Evolutionary conservation across 2,329 filamentous ascomycete genomes (phyloP).

Genomic region (Chaetothyriales sp.): DNA sequence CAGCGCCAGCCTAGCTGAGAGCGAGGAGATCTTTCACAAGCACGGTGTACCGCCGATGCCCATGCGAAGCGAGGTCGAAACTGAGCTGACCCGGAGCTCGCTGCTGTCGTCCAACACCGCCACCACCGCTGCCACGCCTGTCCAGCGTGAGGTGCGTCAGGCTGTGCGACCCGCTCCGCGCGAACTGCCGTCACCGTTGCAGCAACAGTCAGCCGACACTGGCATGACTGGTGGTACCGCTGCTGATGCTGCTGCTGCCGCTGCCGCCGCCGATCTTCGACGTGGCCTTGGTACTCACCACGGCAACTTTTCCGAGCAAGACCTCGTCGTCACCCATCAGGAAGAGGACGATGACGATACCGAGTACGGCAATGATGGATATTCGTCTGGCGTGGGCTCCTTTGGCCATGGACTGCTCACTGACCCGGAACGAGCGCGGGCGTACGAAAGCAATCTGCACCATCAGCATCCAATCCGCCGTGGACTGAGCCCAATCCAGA

Average conservation of each 20-base stretch:
- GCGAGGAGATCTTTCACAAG: slow-evolving; percentile 36
- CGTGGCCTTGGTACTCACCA: slow-evolving; percentile 52
- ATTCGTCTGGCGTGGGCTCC: neutral
- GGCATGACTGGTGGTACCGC: slow-evolving; percentile 32
- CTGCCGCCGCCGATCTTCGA: slow-evolving; percentile 33
- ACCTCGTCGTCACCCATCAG: slow-evolving; percentile 33
- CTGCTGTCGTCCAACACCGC: slow-evolving; percentile 71
- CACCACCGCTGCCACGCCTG: slow-evolving; percentile 49
- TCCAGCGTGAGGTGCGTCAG: slow-evolving; percentile 46
- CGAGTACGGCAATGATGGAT: slow-evolving; percentile 10
- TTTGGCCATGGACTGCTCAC: slow-evolving; percentile 17
- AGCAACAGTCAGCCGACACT: slow-evolving; percentile 41
- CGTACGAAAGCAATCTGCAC: slow-evolving; percentile 42
- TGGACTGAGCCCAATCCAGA: slow-evolving; percentile 76
- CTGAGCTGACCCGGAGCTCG: slow-evolving; percentile 75
- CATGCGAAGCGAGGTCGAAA: slow-evolving; percentile 69
- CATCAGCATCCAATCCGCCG: slow-evolving; percentile 51
- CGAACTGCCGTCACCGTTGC: slow-evolving; percentile 37
- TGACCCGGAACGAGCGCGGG: slow-evolving; percentile 25
- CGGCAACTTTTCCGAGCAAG: slow-evolving; percentile 38
- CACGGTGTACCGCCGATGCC: slow-evolving; percentile 68
- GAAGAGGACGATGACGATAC: slow-evolving; percentile 30
- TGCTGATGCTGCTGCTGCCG: slow-evolving; percentile 42
- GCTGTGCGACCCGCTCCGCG: slow-evolving; percentile 43
- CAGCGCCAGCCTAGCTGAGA: slow-evolving; percentile 39